Percentiles rank a stretch among this genome's conserved stretches.
phyloP scores from a whole-genome alignment of 495 filamentous ascomycete species.

The Geoglossum glabrum region DNA sequence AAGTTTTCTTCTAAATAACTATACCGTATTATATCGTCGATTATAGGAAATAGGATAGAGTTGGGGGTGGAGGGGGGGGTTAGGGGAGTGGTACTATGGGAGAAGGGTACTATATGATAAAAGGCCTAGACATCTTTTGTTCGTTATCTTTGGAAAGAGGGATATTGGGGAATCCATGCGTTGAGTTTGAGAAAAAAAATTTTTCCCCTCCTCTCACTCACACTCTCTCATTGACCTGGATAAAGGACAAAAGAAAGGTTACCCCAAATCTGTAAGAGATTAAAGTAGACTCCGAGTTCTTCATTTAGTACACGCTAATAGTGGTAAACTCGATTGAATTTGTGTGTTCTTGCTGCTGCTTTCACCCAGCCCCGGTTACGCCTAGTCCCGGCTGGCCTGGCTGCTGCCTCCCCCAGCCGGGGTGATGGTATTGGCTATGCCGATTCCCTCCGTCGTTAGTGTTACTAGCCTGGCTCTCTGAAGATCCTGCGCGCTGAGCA shows the following conservation, averaged over 20 bases:
- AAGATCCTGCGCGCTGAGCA: slow-evolving; percentile 13
- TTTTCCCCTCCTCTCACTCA: too few species aligned
- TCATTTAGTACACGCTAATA: neutral
- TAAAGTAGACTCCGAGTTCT: neutral
- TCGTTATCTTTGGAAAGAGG: too few species aligned
- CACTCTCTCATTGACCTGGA: neutral
- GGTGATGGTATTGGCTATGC: slow-evolving; percentile 10
- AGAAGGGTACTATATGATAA: too few species aligned
- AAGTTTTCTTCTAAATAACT: too few species aligned
- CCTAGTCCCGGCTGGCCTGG: slow-evolving; percentile 7
- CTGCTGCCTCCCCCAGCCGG: slow-evolving; percentile 14
- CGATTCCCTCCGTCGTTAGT: slow-evolving; percentile 3
- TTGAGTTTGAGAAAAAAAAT: too few species aligned
- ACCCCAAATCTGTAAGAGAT: neutral
- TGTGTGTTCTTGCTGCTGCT: neutral
- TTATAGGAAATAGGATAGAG: too few species aligned
- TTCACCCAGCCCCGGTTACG: slow-evolving; percentile 11
- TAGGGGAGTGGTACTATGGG: too few species aligned
- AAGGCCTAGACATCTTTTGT: too few species aligned
- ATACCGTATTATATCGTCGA: too few species aligned
- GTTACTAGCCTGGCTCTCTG: slow-evolving; percentile 15
- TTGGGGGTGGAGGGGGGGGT: too few species aligned
- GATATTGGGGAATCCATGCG: too few species aligned
- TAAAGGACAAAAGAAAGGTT: neutral
- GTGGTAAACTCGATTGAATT: too few species aligned